Conservation (phyloP, 345 rosid genomes). For the Kandelia obovata region DNA sequence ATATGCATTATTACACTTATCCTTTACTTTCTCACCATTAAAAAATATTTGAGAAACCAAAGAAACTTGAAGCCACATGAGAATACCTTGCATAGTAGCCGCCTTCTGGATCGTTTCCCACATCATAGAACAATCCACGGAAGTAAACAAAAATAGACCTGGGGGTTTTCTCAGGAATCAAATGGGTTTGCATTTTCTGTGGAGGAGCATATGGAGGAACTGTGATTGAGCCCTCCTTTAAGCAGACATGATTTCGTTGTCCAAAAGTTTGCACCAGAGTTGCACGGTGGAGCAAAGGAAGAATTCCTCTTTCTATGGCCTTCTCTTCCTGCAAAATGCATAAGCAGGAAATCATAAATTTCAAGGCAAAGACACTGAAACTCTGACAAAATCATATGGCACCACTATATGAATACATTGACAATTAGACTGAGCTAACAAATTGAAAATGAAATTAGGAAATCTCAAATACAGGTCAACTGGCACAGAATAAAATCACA, state of each 20-base stretch:
- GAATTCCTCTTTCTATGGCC: slow-evolving; percentile 82
- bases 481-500: not conserved
- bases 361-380: not conserved
- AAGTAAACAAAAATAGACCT: slow-evolving; percentile 93
- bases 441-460: too few species aligned
- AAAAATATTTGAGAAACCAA: too few species aligned
- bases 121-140: slow-evolving; percentile 88
- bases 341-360: not conserved
- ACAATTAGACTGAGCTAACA: not conserved
- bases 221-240: slow-evolving; percentile 77
- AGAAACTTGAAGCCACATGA: not conserved
- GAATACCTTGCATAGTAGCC: slow-evolving; percentile 92
- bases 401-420: not conserved
- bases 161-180: slow-evolving; percentile 68
- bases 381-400: not conserved
- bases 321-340: slow-evolving; percentile 69
- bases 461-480: too few species aligned
- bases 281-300: slow-evolving; percentile 68
- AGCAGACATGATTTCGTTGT: slow-evolving; percentile 89
- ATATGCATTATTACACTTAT: too few species aligned
- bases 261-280: slow-evolving; percentile 95
- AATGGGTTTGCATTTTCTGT: slow-evolving; percentile 85
- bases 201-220: slow-evolving; percentile 97
- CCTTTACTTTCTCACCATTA: too few species aligned
- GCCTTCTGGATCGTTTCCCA: slow-evolving; percentile 94